These are phyloP conservation scores for Malassezia slooffiae DNA, from an alignment of 1,284 basidiomycete species.

Conservation along the genomic window DNA sequence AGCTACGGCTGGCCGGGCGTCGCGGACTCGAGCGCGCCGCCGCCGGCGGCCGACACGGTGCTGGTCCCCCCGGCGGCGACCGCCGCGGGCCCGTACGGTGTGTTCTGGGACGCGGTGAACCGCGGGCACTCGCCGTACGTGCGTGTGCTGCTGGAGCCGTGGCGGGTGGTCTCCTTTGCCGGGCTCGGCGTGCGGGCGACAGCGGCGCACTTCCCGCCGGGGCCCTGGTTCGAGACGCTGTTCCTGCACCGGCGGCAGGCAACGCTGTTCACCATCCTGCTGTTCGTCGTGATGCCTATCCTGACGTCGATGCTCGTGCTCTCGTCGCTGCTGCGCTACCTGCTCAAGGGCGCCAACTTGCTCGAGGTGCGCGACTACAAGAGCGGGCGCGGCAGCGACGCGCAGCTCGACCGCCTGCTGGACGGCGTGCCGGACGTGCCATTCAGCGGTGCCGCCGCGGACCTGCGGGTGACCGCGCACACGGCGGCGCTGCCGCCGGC, in stretches of 20 bases:
- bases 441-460: conserved; percentile 48
- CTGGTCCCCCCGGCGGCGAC: too few relatives aligned
- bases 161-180: conserved; percentile 57
- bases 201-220: not conserved
- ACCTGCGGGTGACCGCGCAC: conserved; percentile 55
- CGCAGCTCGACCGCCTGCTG: conserved; percentile 3
- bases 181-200: not conserved
- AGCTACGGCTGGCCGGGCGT: not conserved
- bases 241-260: conserved; percentile 14
- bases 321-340: conserved; percentile 70
- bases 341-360: conserved; percentile 81
- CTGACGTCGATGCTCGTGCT: conserved; percentile 62
- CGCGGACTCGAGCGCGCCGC: not conserved
- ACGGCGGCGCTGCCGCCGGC: conserved; percentile 64
- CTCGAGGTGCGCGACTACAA: conserved; percentile 61
- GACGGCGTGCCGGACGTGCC: not conserved
- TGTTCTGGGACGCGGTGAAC: conserved; percentile 11
- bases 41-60: not conserved
- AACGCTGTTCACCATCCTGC: conserved; percentile 10
- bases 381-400: conserved; percentile 29
- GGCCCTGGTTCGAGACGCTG: conserved; percentile 15
- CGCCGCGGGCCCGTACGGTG: conserved; percentile 5
- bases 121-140: conserved; percentile 1
- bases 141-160: conserved; percentile 67
- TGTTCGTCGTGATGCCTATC: conserved; percentile 65